Evolutionary conservation across 257 asterid genomes (phyloP).

Genomic region (Penstemon eatonii): DNA sequence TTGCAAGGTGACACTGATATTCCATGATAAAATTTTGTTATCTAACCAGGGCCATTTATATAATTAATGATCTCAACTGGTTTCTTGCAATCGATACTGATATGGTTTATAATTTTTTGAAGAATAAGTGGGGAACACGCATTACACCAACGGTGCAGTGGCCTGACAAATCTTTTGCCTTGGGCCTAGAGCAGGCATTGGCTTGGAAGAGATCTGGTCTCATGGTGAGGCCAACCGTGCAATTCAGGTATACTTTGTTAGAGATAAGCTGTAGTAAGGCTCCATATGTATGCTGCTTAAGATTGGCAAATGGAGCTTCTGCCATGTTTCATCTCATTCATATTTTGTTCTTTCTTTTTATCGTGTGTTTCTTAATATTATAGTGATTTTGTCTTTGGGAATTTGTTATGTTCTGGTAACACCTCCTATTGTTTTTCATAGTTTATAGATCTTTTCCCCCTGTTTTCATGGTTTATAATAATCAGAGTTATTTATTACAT

Average conservation of each 20-base stretch:
- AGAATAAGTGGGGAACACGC: conserved; percentile 94
- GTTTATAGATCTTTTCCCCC: background rate
- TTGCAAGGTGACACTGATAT: conserved; percentile 64
- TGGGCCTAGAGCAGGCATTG: conserved; percentile 81
- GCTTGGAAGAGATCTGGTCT: conserved; percentile 99
- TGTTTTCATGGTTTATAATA: background rate
- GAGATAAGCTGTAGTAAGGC: background rate
- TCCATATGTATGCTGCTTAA: background rate
- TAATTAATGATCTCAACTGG: background rate
- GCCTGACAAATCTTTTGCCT: conserved; percentile 90
- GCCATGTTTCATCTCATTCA: background rate
- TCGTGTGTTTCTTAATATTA: background rate
- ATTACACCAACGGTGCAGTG: conserved; percentile 77
- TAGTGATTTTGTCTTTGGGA: background rate
- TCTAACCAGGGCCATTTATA: background rate
- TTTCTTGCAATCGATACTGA: conserved; percentile 24
- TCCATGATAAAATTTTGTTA: background rate
- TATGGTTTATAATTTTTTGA: conserved; percentile 26
- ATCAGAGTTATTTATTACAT: background rate
- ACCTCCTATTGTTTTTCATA: background rate
- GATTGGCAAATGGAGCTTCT: background rate
- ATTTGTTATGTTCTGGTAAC: background rate
- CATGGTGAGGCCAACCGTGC: conserved; percentile 83
- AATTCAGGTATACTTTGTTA: conserved; percentile 55
- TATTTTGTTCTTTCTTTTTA: background rate